Evolutionary conservation across 192 early-diverging fungal genomes (phyloP), one percentile per base, ranked within the genome.

Genomic region (Backusella luteola): DNA sequence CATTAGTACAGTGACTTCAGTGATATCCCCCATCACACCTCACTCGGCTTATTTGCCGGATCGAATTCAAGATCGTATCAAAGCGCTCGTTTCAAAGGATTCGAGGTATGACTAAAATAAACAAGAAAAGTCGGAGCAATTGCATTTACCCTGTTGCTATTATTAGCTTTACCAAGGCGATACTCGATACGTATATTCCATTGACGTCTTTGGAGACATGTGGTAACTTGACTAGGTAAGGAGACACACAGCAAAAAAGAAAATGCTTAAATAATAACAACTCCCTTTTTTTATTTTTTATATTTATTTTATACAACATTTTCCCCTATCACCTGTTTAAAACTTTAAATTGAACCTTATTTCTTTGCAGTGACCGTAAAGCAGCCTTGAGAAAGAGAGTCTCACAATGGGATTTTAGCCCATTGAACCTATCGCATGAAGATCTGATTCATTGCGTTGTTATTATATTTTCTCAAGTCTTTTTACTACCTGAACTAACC

Each of bases 361-460:
- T 63, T 63, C n/a, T 21, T 26, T 63, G 46, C 69, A 53, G 81
- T 75, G 86, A 87, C 14, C 76, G 78, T 7, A 76, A 75, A 15
- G 77, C 71, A 26, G 23, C 68, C 74, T 83, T 92, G 34, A 91
- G 89, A 36, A 76, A 73, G 41, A 83, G 84, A 73, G 76, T 94
- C 0, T 80, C 89, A 19, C 88, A 88, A 32, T 93, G 93, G 92
- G 89, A 90, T 26, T 92, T 93, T 77, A 85, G 84, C 77, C 91
- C 93, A 26, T 88, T 90, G 77, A 87, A 92, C 71, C 78, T 94
- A 41, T 77, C 80, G 35, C 85, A 88, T 44, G 83, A 85, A 39
- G 92, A 94, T 63, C 77, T 93, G 66, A 84, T 94, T 69, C 88
- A 89, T 69, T 91, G 92, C 56, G 91, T 90, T 1, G 83, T 88